Evolutionary conservation across 2,329 filamentous ascomycete species (phyloP), one percentile per base, ranked within the genome.

Genomic region (Alternaria infectoria): DNA sequence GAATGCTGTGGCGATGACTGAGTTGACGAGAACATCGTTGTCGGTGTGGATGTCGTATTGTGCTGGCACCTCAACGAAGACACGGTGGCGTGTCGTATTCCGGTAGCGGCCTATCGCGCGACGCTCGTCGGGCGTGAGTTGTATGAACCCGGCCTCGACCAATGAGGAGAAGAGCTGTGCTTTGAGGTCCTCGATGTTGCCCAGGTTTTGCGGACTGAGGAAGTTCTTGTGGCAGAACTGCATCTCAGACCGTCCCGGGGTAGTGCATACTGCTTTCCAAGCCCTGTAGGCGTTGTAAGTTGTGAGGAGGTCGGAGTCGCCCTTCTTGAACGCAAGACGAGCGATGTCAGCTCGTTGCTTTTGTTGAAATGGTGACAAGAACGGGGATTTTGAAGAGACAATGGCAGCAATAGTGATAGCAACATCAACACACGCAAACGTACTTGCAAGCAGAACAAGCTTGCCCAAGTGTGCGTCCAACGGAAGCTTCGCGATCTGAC

Each of bases 141-240:
- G 87, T 6, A 98, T 82, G 67, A 97, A 91, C 0, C 93, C 93
- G 1, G 93, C 92, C 71, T 98, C 96, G 7, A 91, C 91, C 1
- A 99, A 86, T 0, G 93, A 91, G 2, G 92, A 90, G 2, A 97
- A 85, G 0, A 99, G 87, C 74, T 99, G 96, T 7, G 92, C 91
- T 80, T 98, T 99, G 57, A 98, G 86, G 71, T 99, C 96, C 78
- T 99, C 96, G 67, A 99, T 97, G 67, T 96, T 97, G 50, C 89
- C 86, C 5, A 99, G 86, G 4, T 93, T 96, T 77, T 96, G 93
- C n/a, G 91, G 87, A 64, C 90, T 95, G 56, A 99, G 87, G 75
- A 94, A 97, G 80, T 97, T 97, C 82, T 97, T 97, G 72, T 91
- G 90, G 82, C 96, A 99, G 80, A 96, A 99, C 69, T 93, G 88